Conservation (phyloP, 2,329 filamentous ascomycete genomes). For the Ophiostoma ulmi region DNA sequence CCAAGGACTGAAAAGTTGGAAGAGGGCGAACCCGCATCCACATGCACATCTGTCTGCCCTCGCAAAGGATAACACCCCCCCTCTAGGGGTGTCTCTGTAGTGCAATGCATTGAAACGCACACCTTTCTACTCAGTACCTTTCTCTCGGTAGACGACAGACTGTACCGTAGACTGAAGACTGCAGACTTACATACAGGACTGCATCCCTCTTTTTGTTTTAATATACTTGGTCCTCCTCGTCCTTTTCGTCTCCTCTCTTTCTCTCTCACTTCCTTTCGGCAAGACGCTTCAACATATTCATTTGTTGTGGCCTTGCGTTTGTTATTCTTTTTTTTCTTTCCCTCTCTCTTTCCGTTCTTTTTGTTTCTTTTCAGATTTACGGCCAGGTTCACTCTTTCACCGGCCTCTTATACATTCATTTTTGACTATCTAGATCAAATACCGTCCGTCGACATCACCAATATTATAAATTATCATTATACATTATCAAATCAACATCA, state of each 20-base stretch:
- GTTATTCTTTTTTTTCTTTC: constrained; percentile 11
- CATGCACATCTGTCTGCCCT: background rate
- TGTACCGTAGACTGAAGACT: background rate
- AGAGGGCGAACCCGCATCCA: constrained; percentile 6
- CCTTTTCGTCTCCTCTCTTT: background rate
- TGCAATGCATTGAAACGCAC: background rate
- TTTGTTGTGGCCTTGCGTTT: background rate
- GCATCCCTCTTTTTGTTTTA: constrained; percentile 6
- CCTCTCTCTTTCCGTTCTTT: background rate
- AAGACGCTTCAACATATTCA: constrained; percentile 9
- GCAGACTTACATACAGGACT: background rate
- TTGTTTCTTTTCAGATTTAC: background rate
- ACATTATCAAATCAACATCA: no score
- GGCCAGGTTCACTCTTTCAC: constrained; percentile 3
- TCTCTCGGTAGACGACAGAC: background rate
- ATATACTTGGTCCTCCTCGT: constrained; percentile 7
- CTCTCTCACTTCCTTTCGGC: constrained; percentile 12
- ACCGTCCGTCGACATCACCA: background rate
- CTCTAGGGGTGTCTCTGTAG: background rate
- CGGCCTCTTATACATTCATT: background rate
- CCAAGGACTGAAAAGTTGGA: background rate
- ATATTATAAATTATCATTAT: background rate
- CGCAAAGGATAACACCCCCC: background rate
- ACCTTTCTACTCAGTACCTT: background rate
- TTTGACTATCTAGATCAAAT: background rate